These are phyloP conservation scores for Domatiomyces catenatus DNA, from an alignment of 2,329 filamentous ascomycete species.

Conservation along the genomic window DNA sequence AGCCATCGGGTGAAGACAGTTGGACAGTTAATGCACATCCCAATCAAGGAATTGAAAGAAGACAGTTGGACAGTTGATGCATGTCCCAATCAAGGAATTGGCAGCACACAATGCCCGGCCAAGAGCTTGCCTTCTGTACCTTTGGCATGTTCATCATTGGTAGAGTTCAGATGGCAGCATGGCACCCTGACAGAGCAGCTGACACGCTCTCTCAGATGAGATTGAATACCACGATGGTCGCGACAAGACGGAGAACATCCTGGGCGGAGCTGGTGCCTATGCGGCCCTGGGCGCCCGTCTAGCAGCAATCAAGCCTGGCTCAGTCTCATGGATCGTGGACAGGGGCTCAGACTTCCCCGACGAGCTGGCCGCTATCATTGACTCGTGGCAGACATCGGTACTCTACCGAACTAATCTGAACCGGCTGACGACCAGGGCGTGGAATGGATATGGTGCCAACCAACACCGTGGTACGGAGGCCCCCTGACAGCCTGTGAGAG, in stretches of 20 bases:
- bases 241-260: slow-evolving; percentile 54
- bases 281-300: slow-evolving; percentile 77
- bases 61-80: no score
- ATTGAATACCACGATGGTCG: slow-evolving; percentile 67
- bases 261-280: slow-evolving; percentile 82
- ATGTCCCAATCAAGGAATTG: background rate
- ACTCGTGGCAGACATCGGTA: slow-evolving; percentile 61
- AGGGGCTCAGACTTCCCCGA: slow-evolving; percentile 73
- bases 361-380: slow-evolving; percentile 47
- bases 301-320: slow-evolving; percentile 55
- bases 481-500: background rate
- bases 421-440: slow-evolving; percentile 71
- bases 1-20: no score
- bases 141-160: slow-evolving; percentile 51
- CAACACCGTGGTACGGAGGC: slow-evolving; percentile 41
- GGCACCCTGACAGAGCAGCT: background rate
- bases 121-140: slow-evolving; percentile 33
- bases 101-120: background rate
- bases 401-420: slow-evolving; percentile 49
- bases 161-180: slow-evolving; percentile 20
- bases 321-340: slow-evolving; percentile 86
- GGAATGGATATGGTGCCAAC: slow-evolving; percentile 71
- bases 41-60: background rate
- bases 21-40: no score
- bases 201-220: slow-evolving; percentile 47